Conservation (phyloP, 352 stramenopile genomes). For the Phytophthora sp. region DNA sequence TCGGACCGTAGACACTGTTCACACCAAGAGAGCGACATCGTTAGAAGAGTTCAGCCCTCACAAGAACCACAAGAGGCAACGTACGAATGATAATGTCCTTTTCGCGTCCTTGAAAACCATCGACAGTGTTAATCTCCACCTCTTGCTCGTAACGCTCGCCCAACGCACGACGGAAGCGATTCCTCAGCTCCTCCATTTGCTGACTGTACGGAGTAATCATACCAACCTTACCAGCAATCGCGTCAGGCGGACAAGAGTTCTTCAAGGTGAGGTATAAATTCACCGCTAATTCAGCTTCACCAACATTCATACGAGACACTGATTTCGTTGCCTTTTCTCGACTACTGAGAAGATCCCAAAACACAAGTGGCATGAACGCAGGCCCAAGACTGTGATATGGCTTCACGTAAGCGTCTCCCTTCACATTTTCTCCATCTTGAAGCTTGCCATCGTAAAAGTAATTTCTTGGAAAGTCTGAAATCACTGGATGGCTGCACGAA, state of each 20-base stretch:
- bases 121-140: slow-evolving; percentile 93
- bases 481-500: slow-evolving; percentile 68
- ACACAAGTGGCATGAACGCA: slow-evolving; percentile 83
- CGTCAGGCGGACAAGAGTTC: slow-evolving; percentile 80
- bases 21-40: slow-evolving; percentile 7
- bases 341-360: slow-evolving; percentile 86
- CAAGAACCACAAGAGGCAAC: slow-evolving; percentile 19
- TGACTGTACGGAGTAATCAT: slow-evolving; percentile 92
- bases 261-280: slow-evolving; percentile 90
- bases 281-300: slow-evolving; percentile 83
- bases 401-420: slow-evolving; percentile 61
- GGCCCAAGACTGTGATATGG: slow-evolving; percentile 80
- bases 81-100: slow-evolving; percentile 93
- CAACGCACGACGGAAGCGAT: slow-evolving; percentile 57
- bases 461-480: slow-evolving; percentile 83
- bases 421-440: slow-evolving; percentile 85
- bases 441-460: slow-evolving; percentile 89
- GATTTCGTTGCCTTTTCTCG: slow-evolving; percentile 74
- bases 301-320: slow-evolving; percentile 82
- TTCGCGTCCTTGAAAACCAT: slow-evolving; percentile 92
- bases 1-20: slow-evolving; percentile 85
- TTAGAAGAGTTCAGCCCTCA: slow-evolving; percentile 8
- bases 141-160: slow-evolving; percentile 80
- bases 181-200: slow-evolving; percentile 87
- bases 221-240: slow-evolving; percentile 81